A percentile compares a stretch with the other conserved stretches of the same genome.
Evolutionary conservation across 352 stramenopile genomes (phyloP).

Genomic region (Phytophthora parvispora): DNA sequence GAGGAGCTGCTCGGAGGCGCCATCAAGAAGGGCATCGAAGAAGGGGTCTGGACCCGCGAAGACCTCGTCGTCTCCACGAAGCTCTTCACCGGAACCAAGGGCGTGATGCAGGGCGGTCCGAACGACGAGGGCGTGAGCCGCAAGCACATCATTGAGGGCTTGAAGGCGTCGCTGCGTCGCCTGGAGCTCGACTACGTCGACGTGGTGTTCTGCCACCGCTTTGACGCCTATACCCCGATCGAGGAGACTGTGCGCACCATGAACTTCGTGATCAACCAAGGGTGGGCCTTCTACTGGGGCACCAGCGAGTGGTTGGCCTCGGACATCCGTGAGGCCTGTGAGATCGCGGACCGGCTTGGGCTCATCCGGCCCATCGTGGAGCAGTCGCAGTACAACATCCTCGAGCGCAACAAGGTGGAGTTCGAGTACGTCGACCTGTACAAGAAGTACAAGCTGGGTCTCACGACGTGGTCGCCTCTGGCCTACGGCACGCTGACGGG

Average conservation of each 20-base stretch:
- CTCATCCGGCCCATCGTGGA: conserved; percentile 51
- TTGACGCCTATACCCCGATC: conserved; percentile 29
- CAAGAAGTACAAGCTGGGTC: conserved; percentile 33
- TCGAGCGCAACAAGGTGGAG: conserved; percentile 64
- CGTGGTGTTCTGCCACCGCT: conserved; percentile 59
- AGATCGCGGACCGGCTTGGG: conserved; percentile 37
- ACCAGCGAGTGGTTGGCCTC: conserved; percentile 36
- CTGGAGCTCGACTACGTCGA: conserved; percentile 40
- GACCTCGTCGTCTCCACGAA: conserved; percentile 56
- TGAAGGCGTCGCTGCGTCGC: conserved; percentile 33
- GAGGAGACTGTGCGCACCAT: conserved; percentile 17
- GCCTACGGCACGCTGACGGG: conserved; percentile 65
- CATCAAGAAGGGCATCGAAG: conserved; percentile 16
- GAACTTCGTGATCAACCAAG: conserved; percentile 14
- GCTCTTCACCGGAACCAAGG: conserved; percentile 35
- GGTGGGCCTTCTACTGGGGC: conserved; percentile 23
- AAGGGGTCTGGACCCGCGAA: conserved; percentile 23
- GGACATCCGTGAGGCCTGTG: conserved; percentile 62
- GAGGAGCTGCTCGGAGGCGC: conserved; percentile 17
- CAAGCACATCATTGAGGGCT: conserved; percentile 37
- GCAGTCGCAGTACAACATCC: conserved; percentile 67
- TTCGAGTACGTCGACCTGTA: conserved; percentile 60
- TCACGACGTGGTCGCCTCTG: conserved; percentile 42
- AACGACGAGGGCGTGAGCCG: conserved; percentile 26
- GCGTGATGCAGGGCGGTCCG: not conserved